Evolutionary conservation across 1,284 basidiomycete genomes (phyloP), one percentile per base, ranked within the genome.

Genomic region (Cryptococcus maquisensis): DNA sequence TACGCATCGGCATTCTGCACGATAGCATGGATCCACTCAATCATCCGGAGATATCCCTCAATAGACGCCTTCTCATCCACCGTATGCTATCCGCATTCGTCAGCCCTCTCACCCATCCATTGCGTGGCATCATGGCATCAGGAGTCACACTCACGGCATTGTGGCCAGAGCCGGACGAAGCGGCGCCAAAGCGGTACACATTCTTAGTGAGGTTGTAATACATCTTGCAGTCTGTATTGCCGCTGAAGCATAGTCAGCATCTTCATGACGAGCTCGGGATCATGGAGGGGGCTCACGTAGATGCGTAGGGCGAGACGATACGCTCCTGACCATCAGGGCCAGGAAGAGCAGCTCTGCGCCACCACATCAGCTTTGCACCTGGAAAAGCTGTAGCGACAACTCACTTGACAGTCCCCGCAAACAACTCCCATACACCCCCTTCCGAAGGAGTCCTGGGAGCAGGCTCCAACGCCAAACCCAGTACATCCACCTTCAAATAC

Each of bases 131-230:
- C 12, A 23, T 23, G 23, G 9, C 16, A 13, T 35, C n/a, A 10
- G n/a, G 10, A 32, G 28, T 10, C 6, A 38, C 15, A 65, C 69
- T 54, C 42, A 69, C 66, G n/a, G 62, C 65, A 45, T 56, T 56
- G 26, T 32, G 49, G 20, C 48, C 39, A 32, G 52, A 39, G 2
- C 37, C 44, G 4, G 52, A 45, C 1, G 65, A 54, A 3, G 56
- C 55, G 28, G 66, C 69, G 56, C 65, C 66, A 65, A 72, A 77
- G 24, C 74, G 67, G 54, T 66, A 77, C 35, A 77, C 63, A 57
- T 73, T 64, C 57, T 63, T 65, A 23, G 68, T 69, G 38, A 77
- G 65, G 53, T 72, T 69, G 62, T 76, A 75, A 60, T 72, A 75
- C 67, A 71, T 69, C 60, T 73, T 72, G 60, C 69, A 72, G 37